phyloP scores from a whole-genome alignment of 2,329 filamentous ascomycete genomes.

The Trichoderma breve region DNA sequence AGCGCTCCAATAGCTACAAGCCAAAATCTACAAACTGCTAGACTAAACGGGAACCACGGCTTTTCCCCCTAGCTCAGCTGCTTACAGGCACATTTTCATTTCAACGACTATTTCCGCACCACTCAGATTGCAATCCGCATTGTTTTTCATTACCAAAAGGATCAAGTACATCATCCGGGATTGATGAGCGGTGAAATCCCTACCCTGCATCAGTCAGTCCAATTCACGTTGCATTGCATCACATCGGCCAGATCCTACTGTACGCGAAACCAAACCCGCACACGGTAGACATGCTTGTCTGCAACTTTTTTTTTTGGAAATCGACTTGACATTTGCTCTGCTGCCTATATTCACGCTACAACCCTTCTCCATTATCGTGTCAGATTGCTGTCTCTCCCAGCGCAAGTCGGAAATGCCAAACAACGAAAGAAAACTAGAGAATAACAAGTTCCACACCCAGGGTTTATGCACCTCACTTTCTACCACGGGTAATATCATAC shows the following conservation, averaged over 20 bases:
- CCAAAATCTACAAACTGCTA: not conserved
- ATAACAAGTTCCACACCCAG: not conserved
- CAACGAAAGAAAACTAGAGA: constrained; percentile 22
- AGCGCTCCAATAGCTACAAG: constrained; percentile 10
- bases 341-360: constrained; percentile 32
- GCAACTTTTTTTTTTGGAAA: not conserved
- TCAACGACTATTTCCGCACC: not conserved
- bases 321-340: constrained; percentile 34
- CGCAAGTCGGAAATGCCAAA: constrained; percentile 25
- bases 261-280: not conserved
- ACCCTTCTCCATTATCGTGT: constrained; percentile 16
- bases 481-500: constrained; percentile 16
- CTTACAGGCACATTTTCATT: not conserved
- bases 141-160: not conserved
- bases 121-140: not conserved
- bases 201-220: not conserved
- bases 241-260: not conserved
- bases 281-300: not conserved
- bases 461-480: not conserved
- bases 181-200: not conserved
- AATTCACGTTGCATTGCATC: not conserved
- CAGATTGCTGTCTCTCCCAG: constrained; percentile 24
- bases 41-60: not conserved
- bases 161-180: not conserved
- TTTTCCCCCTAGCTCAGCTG: not conserved